phyloP scores from a whole-genome alignment of 768 basidiomycete species.

The Leccinum longicurvipes region DNA sequence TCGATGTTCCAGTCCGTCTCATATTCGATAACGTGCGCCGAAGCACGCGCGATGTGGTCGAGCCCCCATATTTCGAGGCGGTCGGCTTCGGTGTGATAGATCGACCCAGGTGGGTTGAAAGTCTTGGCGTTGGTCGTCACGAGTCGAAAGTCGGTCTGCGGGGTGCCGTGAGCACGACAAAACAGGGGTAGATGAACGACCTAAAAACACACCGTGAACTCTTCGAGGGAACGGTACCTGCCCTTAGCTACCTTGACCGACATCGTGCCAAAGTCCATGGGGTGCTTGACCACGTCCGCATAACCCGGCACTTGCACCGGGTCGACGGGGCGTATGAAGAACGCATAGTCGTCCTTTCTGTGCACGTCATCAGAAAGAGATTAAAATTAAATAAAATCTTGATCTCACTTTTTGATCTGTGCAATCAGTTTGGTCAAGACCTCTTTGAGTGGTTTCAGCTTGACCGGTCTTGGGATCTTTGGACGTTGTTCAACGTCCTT shows the following conservation, averaged over 20 bases:
- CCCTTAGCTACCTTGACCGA: conserved; percentile 70
- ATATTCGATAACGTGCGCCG: conserved; percentile 73
- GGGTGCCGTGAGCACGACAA: not conserved
- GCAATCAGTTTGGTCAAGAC: conserved; percentile 61
- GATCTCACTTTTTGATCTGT: conserved; percentile 70
- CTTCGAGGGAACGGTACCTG: conserved; percentile 75
- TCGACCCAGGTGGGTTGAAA: conserved; percentile 72
- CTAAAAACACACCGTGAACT: conserved; percentile 59
- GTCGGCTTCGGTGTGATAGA: conserved; percentile 74
- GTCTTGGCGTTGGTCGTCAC: conserved; percentile 71
- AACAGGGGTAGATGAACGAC: not conserved
- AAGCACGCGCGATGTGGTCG: conserved; percentile 69
- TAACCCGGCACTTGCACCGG: conserved; percentile 57
- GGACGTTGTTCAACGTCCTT: conserved; percentile 28
- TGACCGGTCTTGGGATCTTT: conserved; percentile 53
- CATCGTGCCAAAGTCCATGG: conserved; percentile 95
- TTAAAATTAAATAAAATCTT: not conserved
- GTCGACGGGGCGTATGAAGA: conserved; percentile 73
- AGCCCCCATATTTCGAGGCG: conserved; percentile 66
- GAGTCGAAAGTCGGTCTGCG: conserved; percentile 64
- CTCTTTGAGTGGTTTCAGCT: conserved; percentile 78
- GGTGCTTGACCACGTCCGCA: conserved; percentile 66
- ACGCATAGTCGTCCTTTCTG: conserved; percentile 85
- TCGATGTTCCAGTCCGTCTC: conserved; percentile 86
- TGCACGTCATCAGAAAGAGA: conserved; percentile 15